Percentiles rank a stretch among this genome's conserved stretches.
These are phyloP conservation scores for Kwoniella dendrophila DNA, from an alignment of 768 basidiomycete genomes.

Conservation along the genomic window DNA sequence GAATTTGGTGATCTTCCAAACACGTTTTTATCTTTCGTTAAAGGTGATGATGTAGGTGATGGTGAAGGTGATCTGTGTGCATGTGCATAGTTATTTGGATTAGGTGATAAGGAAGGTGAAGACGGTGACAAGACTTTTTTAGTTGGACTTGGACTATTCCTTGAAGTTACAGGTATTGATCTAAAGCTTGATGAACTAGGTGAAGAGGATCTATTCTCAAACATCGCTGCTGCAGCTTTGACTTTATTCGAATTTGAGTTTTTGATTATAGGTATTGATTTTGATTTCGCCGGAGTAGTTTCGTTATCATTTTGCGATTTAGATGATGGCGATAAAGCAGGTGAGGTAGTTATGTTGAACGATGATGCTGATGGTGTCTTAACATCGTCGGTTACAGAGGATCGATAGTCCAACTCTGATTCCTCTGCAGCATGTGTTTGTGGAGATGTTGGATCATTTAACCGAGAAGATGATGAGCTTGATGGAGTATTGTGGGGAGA, in stretches of 20 bases:
- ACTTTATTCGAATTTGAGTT: slow-evolving; percentile 22
- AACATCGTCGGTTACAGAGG: slow-evolving; percentile 5
- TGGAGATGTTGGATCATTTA: slow-evolving; percentile 4
- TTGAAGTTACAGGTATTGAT: slow-evolving; percentile 5
- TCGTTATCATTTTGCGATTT: not conserved
- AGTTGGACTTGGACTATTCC: slow-evolving; percentile 3
- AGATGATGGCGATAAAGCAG: not conserved
- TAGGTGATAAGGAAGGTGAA: not conserved
- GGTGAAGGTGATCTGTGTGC: slow-evolving; percentile 7
- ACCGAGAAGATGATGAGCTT: slow-evolving; percentile 7
- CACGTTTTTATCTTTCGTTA: not conserved
- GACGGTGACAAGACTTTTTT: not conserved
- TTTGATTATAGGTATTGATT: not conserved
- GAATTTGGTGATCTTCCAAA: not conserved
- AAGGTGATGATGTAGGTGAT: slow-evolving; percentile 8
- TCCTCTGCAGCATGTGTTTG: slow-evolving; percentile 32
- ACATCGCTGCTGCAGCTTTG: slow-evolving; percentile 43
- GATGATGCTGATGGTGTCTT: slow-evolving; percentile 1
- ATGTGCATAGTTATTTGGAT: no score
- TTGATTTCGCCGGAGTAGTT: not conserved
- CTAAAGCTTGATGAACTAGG: slow-evolving; percentile 10
- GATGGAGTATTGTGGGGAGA: slow-evolving; percentile 2
- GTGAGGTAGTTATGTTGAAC: not conserved
- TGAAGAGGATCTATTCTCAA: slow-evolving; percentile 21
- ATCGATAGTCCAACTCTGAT: slow-evolving; percentile 34